These are phyloP conservation scores for Canavalia gladiata DNA, from an alignment of 306 rosid species.

Conservation along the genomic window DNA sequence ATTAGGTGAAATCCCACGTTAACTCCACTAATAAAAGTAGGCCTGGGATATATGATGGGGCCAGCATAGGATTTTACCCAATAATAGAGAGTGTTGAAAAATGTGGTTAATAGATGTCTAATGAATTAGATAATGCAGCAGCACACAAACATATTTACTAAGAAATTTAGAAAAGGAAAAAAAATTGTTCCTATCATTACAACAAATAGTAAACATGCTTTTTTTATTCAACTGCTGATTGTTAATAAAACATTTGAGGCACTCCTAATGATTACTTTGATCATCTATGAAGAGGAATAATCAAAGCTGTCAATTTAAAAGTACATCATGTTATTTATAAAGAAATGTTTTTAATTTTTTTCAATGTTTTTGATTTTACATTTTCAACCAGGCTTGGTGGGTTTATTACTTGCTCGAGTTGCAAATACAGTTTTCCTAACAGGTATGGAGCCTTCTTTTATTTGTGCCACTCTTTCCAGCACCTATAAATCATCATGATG, in stretches of 20 bases:
- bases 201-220: background rate
- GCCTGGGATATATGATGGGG: background rate
- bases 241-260: slow-evolving; percentile 22
- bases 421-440: slow-evolving; percentile 76
- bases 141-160: background rate
- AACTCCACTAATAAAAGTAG: background rate
- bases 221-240: background rate
- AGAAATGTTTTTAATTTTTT: slow-evolving; percentile 45
- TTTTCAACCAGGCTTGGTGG: slow-evolving; percentile 78
- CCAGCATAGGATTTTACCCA: background rate
- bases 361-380: slow-evolving; percentile 43
- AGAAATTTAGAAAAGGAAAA: background rate
- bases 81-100: background rate
- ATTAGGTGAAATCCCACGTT: background rate
- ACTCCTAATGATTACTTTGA: slow-evolving; percentile 10
- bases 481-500: slow-evolving; percentile 14
- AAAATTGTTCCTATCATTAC: background rate
- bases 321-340: slow-evolving; percentile 6
- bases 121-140: background rate
- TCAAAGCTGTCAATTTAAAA: slow-evolving; percentile 39
- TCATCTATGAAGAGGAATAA: slow-evolving; percentile 28
- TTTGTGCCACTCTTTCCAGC: slow-evolving; percentile 24
- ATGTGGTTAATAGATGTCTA: background rate
- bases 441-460: slow-evolving; percentile 60
- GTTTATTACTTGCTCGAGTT: slow-evolving; percentile 75